Percentiles rank a stretch among this genome's conserved stretches.
Evolutionary conservation across 2,329 filamentous ascomycete species (phyloP).

Genomic region (Aspergillus sp.): DNA sequence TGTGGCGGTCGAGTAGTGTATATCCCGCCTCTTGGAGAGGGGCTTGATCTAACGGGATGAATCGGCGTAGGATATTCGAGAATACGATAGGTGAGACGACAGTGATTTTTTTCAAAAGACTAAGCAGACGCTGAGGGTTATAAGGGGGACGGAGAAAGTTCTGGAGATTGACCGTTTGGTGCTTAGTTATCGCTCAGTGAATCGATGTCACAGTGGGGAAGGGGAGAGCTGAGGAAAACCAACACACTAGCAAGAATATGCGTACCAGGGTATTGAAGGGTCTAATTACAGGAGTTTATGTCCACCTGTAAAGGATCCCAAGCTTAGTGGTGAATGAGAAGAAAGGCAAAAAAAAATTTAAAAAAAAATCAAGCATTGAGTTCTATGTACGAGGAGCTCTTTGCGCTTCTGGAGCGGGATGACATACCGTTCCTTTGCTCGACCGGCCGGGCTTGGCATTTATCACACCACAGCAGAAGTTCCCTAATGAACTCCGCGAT

Average conservation of each 20-base stretch:
- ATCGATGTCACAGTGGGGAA: constrained; percentile 22
- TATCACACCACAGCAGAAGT: neutral
- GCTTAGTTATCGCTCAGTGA: constrained; percentile 16
- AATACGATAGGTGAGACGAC: neutral
- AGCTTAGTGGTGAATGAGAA: neutral
- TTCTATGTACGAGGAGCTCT: neutral
- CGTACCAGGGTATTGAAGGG: neutral
- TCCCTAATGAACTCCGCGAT: neutral
- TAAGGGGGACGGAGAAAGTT: constrained; percentile 2
- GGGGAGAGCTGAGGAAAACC: constrained; percentile 2
- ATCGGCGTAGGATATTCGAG: neutral
- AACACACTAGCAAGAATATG: neutral
- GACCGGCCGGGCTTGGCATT: constrained; percentile 13
- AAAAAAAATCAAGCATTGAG: neutral
- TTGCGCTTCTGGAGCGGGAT: neutral
- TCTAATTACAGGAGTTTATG: neutral
- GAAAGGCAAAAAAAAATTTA: neutral
- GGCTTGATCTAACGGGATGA: neutral
- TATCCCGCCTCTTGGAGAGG: neutral
- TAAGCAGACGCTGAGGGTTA: neutral
- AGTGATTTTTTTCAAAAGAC: neutral
- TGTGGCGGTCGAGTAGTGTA: constrained; percentile 10
- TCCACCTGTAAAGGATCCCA: neutral
- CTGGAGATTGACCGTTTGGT: constrained; percentile 7
- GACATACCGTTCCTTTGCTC: constrained; percentile 6